phyloP scores from a whole-genome alignment of 306 rosid genomes.

The Sophora flavescens region DNA sequence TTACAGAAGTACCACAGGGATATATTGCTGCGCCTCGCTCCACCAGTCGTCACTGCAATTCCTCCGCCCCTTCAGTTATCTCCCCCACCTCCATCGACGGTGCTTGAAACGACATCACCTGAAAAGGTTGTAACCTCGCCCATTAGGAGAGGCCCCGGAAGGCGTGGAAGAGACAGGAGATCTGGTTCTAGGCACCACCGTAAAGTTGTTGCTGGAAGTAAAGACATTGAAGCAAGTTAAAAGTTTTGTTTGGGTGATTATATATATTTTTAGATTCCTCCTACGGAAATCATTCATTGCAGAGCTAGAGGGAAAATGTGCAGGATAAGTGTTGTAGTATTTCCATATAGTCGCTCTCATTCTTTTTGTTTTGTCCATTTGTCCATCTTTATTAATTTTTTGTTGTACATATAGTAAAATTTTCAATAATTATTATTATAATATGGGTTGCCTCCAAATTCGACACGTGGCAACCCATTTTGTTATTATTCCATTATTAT shows the following conservation, averaged over 20 bases:
- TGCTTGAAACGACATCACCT: conserved; percentile 38
- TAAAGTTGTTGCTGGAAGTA: conserved; percentile 69
- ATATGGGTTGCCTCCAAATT: conserved; percentile 55
- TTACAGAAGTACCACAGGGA: conserved; percentile 87
- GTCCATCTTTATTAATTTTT: conserved; percentile 54
- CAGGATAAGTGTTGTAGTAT: conserved; percentile 52
- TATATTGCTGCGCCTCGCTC: conserved; percentile 58
- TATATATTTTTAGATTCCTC: conserved; percentile 46
- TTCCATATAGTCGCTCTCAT: conserved; percentile 48
- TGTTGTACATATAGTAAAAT: conserved; percentile 62
- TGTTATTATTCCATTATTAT: conserved; percentile 34
- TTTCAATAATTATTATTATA: conserved; percentile 52
- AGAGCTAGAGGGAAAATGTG: conserved; percentile 59
- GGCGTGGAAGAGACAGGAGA: conserved; percentile 68
- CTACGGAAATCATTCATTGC: conserved; percentile 45
- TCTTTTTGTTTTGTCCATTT: conserved; percentile 47
- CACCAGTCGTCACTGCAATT: conserved; percentile 41
- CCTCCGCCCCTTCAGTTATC: conserved; percentile 52
- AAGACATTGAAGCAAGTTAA: conserved; percentile 54
- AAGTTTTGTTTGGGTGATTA: conserved; percentile 58
- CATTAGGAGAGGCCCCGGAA: conserved; percentile 52
- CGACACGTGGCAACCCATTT: conserved; percentile 53
- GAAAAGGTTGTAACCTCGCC: conserved; percentile 45
- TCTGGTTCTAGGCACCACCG: conserved; percentile 75
- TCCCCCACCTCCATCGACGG: conserved; percentile 44